A percentile compares a stretch with the other conserved stretches of the same genome.
Conservation (phyloP, 805 yeast species). For the Monosporozyma solicola region DNA sequence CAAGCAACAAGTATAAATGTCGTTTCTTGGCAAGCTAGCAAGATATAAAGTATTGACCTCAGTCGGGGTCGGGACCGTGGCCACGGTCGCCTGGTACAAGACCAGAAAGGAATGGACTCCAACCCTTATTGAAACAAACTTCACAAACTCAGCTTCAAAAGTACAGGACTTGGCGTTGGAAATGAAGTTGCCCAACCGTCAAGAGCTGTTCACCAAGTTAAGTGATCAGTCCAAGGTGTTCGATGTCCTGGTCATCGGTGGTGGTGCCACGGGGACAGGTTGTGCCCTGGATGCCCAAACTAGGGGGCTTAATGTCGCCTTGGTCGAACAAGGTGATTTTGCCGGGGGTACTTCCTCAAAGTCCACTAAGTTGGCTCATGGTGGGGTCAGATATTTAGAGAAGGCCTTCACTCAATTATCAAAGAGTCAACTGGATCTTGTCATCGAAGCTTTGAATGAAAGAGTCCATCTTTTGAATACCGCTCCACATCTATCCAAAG, state of each 20-base stretch:
- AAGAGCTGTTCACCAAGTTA: slow-evolving; percentile 41
- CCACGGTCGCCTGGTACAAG: not conserved
- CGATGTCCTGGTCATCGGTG: slow-evolving; percentile 88
- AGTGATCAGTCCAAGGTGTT: slow-evolving; percentile 36
- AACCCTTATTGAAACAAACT: not conserved
- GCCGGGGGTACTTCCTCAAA: slow-evolving; percentile 91
- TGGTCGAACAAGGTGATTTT: slow-evolving; percentile 81
- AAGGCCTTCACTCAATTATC: slow-evolving; percentile 90
- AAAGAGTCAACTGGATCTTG: slow-evolving; percentile 80
- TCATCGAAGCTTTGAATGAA: slow-evolving; percentile 81
- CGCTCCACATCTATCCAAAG: slow-evolving; percentile 83
- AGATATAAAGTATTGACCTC: not conserved
- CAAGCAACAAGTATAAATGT: not conserved
- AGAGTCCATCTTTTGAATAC: slow-evolving; percentile 77
- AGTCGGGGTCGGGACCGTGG: not conserved
- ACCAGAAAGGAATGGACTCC: not conserved
- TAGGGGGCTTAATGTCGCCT: slow-evolving; percentile 81
- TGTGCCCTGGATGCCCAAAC: slow-evolving; percentile 86
- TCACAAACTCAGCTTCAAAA: not conserved
- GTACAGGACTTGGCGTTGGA: not conserved
- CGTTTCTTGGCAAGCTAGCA: not conserved
- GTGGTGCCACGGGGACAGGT: slow-evolving; percentile 95
- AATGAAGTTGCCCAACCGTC: slow-evolving; percentile 38
- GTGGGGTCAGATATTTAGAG: slow-evolving; percentile 92
- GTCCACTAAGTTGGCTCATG: slow-evolving; percentile 94